Evolutionary conservation across 768 basidiomycete species (phyloP).

Genomic region (Stropharia rugosoannulata): DNA sequence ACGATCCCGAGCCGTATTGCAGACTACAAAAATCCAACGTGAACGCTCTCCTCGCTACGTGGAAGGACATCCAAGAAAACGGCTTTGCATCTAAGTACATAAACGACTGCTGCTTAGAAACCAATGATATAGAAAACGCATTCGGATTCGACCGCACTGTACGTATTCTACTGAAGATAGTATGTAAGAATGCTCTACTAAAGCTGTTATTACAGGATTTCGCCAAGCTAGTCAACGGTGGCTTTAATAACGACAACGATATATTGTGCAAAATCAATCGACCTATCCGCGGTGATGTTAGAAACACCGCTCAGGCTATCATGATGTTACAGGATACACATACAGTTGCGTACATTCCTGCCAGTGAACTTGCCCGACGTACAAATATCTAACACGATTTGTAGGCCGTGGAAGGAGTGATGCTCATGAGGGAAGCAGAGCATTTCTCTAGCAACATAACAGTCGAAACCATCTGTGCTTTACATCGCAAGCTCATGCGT

Average conservation of each 20-base stretch:
- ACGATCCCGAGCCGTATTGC: conserved; percentile 9
- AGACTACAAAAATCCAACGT: conserved; percentile 9
- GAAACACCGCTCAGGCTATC: conserved; percentile 9
- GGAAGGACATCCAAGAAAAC: conserved; percentile 1
- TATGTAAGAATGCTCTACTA: no score
- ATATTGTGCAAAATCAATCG: background rate
- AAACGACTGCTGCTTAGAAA: conserved; percentile 17
- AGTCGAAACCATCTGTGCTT: conserved; percentile 8
- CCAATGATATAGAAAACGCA: conserved; percentile 15
- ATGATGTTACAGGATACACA: conserved; percentile 18
- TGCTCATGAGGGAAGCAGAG: background rate
- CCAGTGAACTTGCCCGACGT: no score
- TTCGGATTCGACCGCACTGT: conserved; percentile 11
- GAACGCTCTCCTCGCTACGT: background rate
- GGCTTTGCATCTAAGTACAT: conserved; percentile 3
- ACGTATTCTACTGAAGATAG: no score
- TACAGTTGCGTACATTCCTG: conserved; percentile 6
- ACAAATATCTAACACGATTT: no score
- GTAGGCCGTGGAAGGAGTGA: no score
- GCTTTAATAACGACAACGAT: conserved; percentile 10
- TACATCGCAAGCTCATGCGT: conserved; percentile 11
- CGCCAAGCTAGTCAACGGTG: conserved; percentile 5
- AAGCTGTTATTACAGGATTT: conserved; percentile 3
- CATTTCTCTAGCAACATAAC: conserved; percentile 8
- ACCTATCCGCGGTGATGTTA: conserved; percentile 11